These are phyloP conservation scores for Graphiopsis chlorocephala DNA, from an alignment of 2,329 filamentous ascomycete genomes.

Conservation along the genomic window DNA sequence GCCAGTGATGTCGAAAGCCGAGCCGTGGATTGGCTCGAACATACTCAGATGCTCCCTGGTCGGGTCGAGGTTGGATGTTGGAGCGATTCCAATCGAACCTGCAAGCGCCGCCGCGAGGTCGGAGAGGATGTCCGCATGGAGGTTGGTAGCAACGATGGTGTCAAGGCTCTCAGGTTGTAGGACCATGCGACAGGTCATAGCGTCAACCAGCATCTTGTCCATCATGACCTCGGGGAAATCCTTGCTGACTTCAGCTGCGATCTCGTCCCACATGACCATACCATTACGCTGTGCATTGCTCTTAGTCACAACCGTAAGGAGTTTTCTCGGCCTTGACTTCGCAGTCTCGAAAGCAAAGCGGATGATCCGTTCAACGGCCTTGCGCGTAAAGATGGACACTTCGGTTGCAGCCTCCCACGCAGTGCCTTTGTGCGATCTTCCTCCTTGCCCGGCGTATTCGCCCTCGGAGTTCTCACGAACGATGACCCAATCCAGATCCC, in stretches of 20 bases:
- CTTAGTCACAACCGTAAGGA: constrained; percentile 63
- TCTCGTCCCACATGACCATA: constrained; percentile 67
- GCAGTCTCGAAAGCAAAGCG: constrained; percentile 64
- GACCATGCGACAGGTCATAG: constrained; percentile 65
- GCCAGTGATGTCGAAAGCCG: constrained; percentile 58
- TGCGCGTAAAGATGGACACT: constrained; percentile 61
- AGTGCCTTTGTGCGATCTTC: constrained; percentile 57
- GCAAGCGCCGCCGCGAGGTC: constrained; percentile 69
- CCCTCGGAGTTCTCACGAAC: constrained; percentile 66
- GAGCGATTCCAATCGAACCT: constrained; percentile 69
- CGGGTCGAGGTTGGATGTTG: constrained; percentile 67
- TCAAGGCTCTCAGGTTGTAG: constrained; percentile 59
- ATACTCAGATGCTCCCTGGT: constrained; percentile 58
- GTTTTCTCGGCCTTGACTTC: constrained; percentile 54
- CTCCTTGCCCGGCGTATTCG: constrained; percentile 65
- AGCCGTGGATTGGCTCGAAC: constrained; percentile 62
- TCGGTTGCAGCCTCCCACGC: constrained; percentile 63
- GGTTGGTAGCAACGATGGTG: constrained; percentile 63
- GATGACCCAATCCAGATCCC: constrained; percentile 66
- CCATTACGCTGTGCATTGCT: constrained; percentile 65
- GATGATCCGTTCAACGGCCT: constrained; percentile 58
- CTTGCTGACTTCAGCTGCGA: constrained; percentile 53
- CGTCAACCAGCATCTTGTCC: constrained; percentile 67
- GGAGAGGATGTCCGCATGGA: constrained; percentile 65
- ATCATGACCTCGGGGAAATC: constrained; percentile 60